Conservation (phyloP, 2,329 filamentous ascomycete species). For the Claviceps pazoutovae region DNA sequence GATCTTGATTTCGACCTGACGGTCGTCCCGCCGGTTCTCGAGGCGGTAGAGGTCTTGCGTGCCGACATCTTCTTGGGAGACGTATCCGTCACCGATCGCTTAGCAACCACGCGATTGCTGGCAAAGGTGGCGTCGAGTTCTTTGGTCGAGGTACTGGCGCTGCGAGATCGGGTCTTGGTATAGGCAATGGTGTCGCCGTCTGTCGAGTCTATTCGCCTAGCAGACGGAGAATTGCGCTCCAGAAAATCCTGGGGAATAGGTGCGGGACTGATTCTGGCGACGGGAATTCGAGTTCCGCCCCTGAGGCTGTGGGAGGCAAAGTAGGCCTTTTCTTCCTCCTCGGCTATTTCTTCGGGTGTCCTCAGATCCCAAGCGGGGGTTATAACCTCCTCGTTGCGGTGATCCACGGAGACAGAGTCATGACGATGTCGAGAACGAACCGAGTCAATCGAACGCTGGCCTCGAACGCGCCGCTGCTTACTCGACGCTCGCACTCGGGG, state of each 20-base stretch:
- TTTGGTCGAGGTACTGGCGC: conserved; percentile 45
- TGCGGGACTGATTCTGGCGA: conserved; percentile 65
- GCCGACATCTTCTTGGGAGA: conserved; percentile 39
- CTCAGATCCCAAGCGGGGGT: conserved; percentile 56
- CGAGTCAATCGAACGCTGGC: conserved; percentile 4
- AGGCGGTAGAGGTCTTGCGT: conserved; percentile 31
- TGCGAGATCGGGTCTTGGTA: conserved; percentile 53
- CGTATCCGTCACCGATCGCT: conserved; percentile 31
- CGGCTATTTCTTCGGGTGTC: conserved; percentile 62
- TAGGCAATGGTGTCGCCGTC: conserved; percentile 47
- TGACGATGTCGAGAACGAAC: conserved; percentile 24
- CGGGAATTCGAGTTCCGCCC: conserved; percentile 69
- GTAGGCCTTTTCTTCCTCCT: conserved; percentile 38
- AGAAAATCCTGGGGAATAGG: conserved; percentile 59
- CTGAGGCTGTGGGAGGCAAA: conserved; percentile 39
- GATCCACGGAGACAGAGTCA: conserved; percentile 28
- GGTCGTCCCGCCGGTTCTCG: conserved; percentile 26
- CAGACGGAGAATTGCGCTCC: conserved; percentile 57
- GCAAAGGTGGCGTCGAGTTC: conserved; percentile 10
- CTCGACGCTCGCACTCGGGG: conserved; percentile 40
- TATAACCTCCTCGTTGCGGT: conserved; percentile 16
- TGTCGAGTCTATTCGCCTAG: conserved; percentile 41
- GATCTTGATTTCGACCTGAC: conserved; percentile 51
- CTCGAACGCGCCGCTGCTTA: conserved; percentile 24
- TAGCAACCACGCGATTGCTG: conserved; percentile 15